Conservation (phyloP, 805 yeast genomes). For the Dipodascus albidus region DNA sequence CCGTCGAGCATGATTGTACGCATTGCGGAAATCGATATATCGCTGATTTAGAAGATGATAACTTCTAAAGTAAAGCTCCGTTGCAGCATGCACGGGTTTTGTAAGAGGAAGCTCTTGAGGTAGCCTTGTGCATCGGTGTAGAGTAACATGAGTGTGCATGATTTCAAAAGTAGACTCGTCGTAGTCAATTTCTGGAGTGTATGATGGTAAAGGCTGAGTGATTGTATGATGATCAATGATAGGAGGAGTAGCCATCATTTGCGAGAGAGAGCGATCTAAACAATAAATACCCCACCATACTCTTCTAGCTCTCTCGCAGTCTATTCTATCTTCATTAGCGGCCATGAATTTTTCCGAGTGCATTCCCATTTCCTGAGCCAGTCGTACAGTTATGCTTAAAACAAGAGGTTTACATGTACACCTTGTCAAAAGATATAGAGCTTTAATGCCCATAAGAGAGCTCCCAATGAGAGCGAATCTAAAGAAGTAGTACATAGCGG, state of each 20-base stretch:
- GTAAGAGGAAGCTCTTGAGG: background rate
- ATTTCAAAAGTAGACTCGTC: background rate
- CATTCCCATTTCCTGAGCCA: conserved; percentile 48
- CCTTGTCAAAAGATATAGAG: conserved; percentile 29
- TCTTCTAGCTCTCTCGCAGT: background rate
- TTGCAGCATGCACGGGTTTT: background rate
- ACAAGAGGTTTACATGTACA: background rate
- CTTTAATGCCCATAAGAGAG: conserved; percentile 25
- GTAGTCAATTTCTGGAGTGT: background rate
- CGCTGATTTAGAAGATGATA: background rate
- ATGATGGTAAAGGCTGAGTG: background rate
- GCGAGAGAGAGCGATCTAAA: background rate
- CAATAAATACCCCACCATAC: background rate
- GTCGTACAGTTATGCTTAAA: conserved; percentile 32
- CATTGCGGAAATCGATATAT: background rate
- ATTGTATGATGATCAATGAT: background rate
- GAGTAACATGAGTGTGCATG: background rate
- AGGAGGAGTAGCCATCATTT: background rate
- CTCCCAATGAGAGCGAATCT: background rate
- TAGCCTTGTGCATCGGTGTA: background rate
- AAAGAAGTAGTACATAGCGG: conserved; percentile 1
- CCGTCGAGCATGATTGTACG: background rate
- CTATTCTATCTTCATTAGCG: background rate
- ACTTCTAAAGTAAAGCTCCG: background rate
- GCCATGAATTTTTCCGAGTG: conserved; percentile 32